Base-by-base conservation (phyloP, 2,329 filamentous ascomycete species). In the Xylariaceae sp. region DNA sequence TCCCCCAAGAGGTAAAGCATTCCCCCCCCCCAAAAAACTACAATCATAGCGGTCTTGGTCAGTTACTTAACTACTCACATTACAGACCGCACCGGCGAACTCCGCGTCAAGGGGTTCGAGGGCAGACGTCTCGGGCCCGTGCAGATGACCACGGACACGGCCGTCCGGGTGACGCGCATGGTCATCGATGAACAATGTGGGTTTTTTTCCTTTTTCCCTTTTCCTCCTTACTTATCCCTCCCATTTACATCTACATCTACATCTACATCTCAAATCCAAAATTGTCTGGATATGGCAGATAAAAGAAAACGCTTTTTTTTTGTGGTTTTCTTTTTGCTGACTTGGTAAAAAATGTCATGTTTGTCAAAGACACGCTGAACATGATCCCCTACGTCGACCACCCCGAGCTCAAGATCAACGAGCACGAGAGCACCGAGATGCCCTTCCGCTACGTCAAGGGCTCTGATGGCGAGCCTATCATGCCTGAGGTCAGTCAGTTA, bases 121-220 rank as follows among this genome's bases (percentile, higher is more conserved):
- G 88, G 90, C 41, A 81, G 92, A 37, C 76, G 92, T 41, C 71
- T 98, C 19, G 92, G 92, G 0, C 87, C 90, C 6, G 83, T 89
- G 53, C 92, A 98, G 65, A 96, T 98, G 90, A 97, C 92, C 3
- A 98, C 92, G 4, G 92, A 98, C 61, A 98, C 92, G 14, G 92
- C 92, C 4, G 92, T 96, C 35, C 77, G 92, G 50, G 90, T 96
- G 31, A 97, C 92, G 21, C 78, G 92, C 50, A 83, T 94, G 52
- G 85, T 97, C 5, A 81, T 89, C 9, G 85, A 94, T 56, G 78
- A 89, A 50, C 84, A 84, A 68, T 76, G 89, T 94, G 64, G 29
- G 41, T 31, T 9, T 19, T 9, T n/a, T 17, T 3, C 13, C 15
- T 32, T 28, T 11, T 14, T 7, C 28, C 12, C 31, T 19, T 33